A percentile compares a stretch with the other conserved stretches of the same genome.
These are phyloP conservation scores for Candida ficus DNA, from an alignment of 805 yeast genomes.

Conservation along the genomic window DNA sequence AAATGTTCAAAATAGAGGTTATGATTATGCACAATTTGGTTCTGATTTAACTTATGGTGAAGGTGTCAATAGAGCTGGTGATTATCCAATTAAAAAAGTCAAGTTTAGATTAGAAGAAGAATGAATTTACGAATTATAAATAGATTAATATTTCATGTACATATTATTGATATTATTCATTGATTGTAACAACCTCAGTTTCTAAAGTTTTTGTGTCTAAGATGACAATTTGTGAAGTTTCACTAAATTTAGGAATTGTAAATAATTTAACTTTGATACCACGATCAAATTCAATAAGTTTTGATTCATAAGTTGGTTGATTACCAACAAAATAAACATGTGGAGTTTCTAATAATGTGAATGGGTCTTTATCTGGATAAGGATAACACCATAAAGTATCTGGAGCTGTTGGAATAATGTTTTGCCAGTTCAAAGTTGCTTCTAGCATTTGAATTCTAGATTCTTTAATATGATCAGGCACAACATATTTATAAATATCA, in stretches of 20 bases:
- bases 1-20: conserved; percentile 45
- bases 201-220: conserved; percentile 55
- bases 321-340: conserved; percentile 86
- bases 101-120: conserved; percentile 9
- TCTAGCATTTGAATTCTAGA: conserved; percentile 54
- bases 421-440: conserved; percentile 75
- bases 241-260: conserved; percentile 64
- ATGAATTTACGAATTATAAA: too few species aligned
- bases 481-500: conserved; percentile 68
- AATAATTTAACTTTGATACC: conserved; percentile 47
- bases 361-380: conserved; percentile 71
- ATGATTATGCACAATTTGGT: conserved; percentile 46
- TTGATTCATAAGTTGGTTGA: conserved; percentile 57
- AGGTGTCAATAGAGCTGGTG: conserved; percentile 47
- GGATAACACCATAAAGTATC: conserved; percentile 93
- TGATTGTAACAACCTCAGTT: conserved; percentile 40
- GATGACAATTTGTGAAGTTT: conserved; percentile 60
- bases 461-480: conserved; percentile 31
- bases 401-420: conserved; percentile 90
- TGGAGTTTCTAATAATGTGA: conserved; percentile 72
- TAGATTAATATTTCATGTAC: conserved; percentile 4
- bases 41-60: conserved; percentile 58
- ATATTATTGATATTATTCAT: conserved; percentile 10
- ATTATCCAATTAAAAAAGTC: conserved; percentile 40
- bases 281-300: conserved; percentile 32